A percentile compares a stretch with the other conserved stretches of the same genome.
Conservation (phyloP, 139 green algal genomes). For the Picochlorum sp. region DNA sequence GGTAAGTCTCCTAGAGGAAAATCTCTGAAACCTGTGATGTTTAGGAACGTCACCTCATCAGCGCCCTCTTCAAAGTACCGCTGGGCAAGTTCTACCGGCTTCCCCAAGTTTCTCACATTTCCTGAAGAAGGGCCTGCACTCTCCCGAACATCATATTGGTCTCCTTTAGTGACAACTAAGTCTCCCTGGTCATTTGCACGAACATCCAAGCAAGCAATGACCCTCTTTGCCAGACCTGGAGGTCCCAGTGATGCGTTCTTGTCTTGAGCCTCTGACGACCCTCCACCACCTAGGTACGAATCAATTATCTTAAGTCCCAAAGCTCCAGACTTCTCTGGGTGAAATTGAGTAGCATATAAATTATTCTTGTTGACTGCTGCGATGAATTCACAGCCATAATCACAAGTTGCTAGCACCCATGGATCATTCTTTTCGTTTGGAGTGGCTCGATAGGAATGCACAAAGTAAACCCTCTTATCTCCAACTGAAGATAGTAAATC, state of each 20-base stretch:
- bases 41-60: slow-evolving; percentile 97
- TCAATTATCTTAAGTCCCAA: slow-evolving; percentile 66
- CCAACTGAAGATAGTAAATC: slow-evolving; percentile 51
- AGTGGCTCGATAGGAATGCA: slow-evolving; percentile 87
- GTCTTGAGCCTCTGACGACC: slow-evolving; percentile 2
- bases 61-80: slow-evolving; percentile 92
- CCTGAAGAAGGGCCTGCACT: slow-evolving; percentile 28
- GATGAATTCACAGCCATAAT: slow-evolving; percentile 88
- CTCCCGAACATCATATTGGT: slow-evolving; percentile 92
- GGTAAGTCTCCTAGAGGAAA: slow-evolving; percentile 87
- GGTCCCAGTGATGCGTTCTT: not conserved
- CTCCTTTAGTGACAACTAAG: slow-evolving; percentile 87
- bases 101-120: slow-evolving; percentile 84
- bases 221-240: slow-evolving; percentile 77
- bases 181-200: slow-evolving; percentile 89
- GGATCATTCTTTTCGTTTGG: slow-evolving; percentile 64
- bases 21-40: slow-evolving; percentile 96
- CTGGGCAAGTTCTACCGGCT: slow-evolving; percentile 58
- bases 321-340: slow-evolving; percentile 93
- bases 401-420: slow-evolving; percentile 83
- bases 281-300: slow-evolving; percentile 60
- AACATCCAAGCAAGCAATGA: slow-evolving; percentile 98
- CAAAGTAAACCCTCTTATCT: slow-evolving; percentile 89
- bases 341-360: slow-evolving; percentile 85
- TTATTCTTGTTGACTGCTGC: slow-evolving; percentile 70